Base-by-base conservation (phyloP, 192 early-diverging fungal genomes). In the Rhizoclosmatium sp. region DNA sequence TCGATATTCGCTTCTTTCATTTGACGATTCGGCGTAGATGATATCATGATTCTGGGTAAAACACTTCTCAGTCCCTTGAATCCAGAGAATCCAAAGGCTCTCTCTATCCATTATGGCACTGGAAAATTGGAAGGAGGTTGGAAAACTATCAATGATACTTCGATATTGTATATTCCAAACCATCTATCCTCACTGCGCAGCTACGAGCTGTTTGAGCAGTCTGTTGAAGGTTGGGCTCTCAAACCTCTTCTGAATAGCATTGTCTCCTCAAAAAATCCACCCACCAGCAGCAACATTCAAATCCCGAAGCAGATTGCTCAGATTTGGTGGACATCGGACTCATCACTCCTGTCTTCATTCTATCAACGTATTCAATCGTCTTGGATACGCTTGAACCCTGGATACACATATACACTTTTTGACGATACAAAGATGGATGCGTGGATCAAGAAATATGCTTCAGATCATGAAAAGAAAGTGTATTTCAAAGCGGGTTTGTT, bases 301-400 rank as follows among this genome's bases (percentile, higher is more conserved):
- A 68, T 68, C 66, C 69, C 69, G n/a, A 49, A 58, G 12, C 48
- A 58, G 10, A 71, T 71, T 71, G 69, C 69, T 5, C 69, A 71
- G 21, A 49, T 71, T 5, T 56, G 31, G 10, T 68, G 45, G 19
- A 47, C 66, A n/a, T 10, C 66, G 9, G 45, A 68, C 66, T 16
- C 14, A 44, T 47, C 66, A 5, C 19, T 44, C 4, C 47, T 68
- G 23, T 16, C 7, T 46, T 5, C 12, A 68, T 46, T 41, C 16
- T 68, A 47, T 68, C 44, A 19, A 7, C 14, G 21, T 10, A 44
- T 47, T 19, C 66, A 48, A 40, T 56, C 46, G 23, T 23, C 14
- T 14, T 71, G 69, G 69, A 14, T 4, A 49, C 12, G 3, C 4
- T 5, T 7, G 10, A 71, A 71, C 69, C 49, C 69, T 10, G 49